Evolutionary conservation across 148 eudicot genomes (phyloP), one percentile per base, ranked within the genome.

Genomic region (Selenicereus undatus): DNA sequence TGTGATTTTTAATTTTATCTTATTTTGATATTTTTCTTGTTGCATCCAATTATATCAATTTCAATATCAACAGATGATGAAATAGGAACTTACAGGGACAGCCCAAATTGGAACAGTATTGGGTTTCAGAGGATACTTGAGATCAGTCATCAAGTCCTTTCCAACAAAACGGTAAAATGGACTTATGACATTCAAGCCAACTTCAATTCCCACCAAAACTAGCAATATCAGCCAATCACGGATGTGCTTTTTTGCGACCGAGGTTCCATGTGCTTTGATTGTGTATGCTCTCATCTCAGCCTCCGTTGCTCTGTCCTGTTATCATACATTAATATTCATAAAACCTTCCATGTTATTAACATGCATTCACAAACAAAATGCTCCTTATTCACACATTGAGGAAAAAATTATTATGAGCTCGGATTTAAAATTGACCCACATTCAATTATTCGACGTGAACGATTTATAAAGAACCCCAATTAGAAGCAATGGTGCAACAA

Each of bases 131-230:
- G 97, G 99, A 86, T 89, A 95, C 85, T 73, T 92, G 70, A 95
- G 93, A 84, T 92, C 97, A 20, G 89, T 87, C 92, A 95, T 86
- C 99, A 93, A 93, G 42, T 84, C 94, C 85, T 85, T 81, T 27
- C 97, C 97, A 45, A 95, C 97, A 79, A 89, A 95, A 7, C 99
- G 93, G 65, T 92, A 89, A 81, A 93, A 95, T 42, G 99, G 99
- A 72, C 92, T 90, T 18, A 93, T 93, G 43, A 93, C 65, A 83
- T 91, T 85, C 79, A 95, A 75, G 70, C 84, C 81, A 51, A 87
- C 85, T 64, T 92, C 97, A 48, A 92, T 84, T 52, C 86, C 73
- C 56, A 86, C 90, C 60, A 95, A 91, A 32, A 95, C 86, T 20
- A 93, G 5, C 83, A 95, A 89, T 75, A 92, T 95, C 6, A 95